A percentile compares a stretch with the other conserved stretches of the same genome.
Evolutionary conservation across 129 eudicot species (phyloP).

Genomic region (Silybum marianum): DNA sequence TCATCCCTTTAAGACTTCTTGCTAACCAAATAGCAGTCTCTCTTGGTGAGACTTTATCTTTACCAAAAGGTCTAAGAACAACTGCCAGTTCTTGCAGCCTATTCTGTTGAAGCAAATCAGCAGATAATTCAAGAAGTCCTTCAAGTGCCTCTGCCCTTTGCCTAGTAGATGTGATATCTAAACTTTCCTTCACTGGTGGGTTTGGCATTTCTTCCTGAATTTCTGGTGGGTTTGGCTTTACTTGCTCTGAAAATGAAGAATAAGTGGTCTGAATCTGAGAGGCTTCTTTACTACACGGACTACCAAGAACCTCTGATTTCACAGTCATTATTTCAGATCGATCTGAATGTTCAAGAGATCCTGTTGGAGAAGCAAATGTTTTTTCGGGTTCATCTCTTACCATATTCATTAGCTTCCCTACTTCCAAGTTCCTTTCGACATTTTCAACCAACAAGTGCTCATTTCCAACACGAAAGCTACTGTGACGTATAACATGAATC

Average conservation of each 20-base stretch:
- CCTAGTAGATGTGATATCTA: conserved; percentile 81
- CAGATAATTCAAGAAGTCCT: conserved; percentile 91
- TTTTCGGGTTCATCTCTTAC: conserved; percentile 57
- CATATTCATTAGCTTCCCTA: conserved; percentile 42
- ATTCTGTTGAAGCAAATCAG: conserved; percentile 87
- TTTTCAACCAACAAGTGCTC: conserved; percentile 55
- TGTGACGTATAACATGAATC: conserved; percentile 65
- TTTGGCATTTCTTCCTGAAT: conserved; percentile 38
- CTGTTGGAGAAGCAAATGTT: conserved; percentile 38
- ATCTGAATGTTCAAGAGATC: conserved; percentile 39
- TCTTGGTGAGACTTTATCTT: conserved; percentile 89
- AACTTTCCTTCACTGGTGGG: conserved; percentile 53
- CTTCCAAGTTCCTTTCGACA: conserved; percentile 48
- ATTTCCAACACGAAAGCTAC: conserved; percentile 59
- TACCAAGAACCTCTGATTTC: conserved; percentile 40
- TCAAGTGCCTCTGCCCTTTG: conserved; percentile 99
- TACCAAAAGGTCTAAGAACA: conserved; percentile 92
- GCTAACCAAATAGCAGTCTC: conserved; percentile 99
- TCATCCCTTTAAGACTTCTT: conserved; percentile 96
- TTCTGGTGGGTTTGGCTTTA: conserved; percentile 34
- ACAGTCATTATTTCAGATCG: conserved; percentile 35
- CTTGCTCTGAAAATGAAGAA: conserved; percentile 34
- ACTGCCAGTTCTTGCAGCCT: conserved; percentile 86
- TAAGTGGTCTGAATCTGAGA: conserved; percentile 25
- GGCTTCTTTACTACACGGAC: conserved; percentile 37